These are phyloP conservation scores for Irpex sp. DNA, from an alignment of 1,284 basidiomycete species.

Conservation along the genomic window DNA sequence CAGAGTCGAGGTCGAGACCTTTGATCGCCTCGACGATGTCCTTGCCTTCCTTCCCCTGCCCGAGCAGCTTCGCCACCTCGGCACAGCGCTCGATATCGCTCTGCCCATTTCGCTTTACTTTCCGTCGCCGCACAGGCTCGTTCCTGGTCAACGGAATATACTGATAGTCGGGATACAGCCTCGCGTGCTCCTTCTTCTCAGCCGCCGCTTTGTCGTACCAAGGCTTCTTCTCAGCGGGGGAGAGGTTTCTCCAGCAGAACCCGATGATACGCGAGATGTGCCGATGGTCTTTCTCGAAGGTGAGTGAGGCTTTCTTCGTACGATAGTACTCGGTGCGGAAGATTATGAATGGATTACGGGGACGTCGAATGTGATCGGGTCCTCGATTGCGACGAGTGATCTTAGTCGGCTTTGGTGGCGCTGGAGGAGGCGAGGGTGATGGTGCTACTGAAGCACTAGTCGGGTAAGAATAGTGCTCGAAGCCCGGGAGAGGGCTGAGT, in stretches of 20 bases:
- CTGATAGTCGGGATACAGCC: slow-evolving; percentile 56
- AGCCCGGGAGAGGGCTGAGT: background rate
- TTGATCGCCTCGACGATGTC: background rate
- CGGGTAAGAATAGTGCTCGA: background rate
- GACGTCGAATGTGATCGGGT: slow-evolving; percentile 75
- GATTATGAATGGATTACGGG: slow-evolving; percentile 89
- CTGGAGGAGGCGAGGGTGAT: background rate
- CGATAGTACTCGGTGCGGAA: slow-evolving; percentile 76
- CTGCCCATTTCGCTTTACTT: slow-evolving; percentile 31
- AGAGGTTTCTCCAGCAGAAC: slow-evolving; percentile 60
- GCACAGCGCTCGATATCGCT: slow-evolving; percentile 24
- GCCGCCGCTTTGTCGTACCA: slow-evolving; percentile 59
- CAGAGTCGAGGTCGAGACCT: background rate
- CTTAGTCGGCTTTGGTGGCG: slow-evolving; percentile 10
- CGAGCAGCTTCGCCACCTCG: slow-evolving; percentile 23
- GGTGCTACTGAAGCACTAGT: background rate
- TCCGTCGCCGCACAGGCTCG: slow-evolving; percentile 27
- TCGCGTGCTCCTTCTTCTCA: slow-evolving; percentile 56
- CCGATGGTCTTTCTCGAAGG: slow-evolving; percentile 59
- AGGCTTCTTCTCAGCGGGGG: slow-evolving; percentile 47
- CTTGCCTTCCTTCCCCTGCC: slow-evolving; percentile 15
- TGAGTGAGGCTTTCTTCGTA: slow-evolving; percentile 47
- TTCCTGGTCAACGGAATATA: slow-evolving; percentile 43
- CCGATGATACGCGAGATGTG: slow-evolving; percentile 68
- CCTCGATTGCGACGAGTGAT: slow-evolving; percentile 26